Evolutionary conservation across 2,329 filamentous ascomycete species (phyloP).

Genomic region (Phialemonium atrogriseum): DNA sequence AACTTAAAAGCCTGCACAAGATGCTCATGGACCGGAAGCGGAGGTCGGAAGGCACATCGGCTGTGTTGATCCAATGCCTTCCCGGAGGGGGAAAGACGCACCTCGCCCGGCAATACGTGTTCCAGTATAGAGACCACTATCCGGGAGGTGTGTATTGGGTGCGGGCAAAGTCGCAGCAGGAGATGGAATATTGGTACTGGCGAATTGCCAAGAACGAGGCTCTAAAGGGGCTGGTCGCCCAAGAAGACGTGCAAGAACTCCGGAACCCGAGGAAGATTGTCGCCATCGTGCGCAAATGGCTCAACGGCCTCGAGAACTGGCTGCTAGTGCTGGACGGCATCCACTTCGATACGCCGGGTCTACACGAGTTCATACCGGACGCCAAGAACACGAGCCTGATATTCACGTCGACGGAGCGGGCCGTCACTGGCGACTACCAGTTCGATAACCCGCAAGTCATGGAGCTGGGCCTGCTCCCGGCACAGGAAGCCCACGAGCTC

Average conservation of each 20-base stretch:
- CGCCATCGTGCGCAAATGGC: constrained; percentile 50
- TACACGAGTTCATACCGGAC: constrained; percentile 57
- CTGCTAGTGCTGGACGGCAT: constrained; percentile 61
- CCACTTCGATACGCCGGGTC: constrained; percentile 48
- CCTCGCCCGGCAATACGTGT: constrained; percentile 59
- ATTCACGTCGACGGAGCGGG: constrained; percentile 58
- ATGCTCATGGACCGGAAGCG: constrained; percentile 50
- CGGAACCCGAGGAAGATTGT: constrained; percentile 40
- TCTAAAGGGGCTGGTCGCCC: constrained; percentile 32
- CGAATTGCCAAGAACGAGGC: constrained; percentile 53
- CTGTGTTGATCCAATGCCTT: constrained; percentile 55
- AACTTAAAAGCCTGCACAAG: constrained; percentile 49
- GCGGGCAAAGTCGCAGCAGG: constrained; percentile 49
- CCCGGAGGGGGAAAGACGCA: constrained; percentile 64
- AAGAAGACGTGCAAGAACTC: constrained; percentile 27
- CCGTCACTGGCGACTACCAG: constrained; percentile 43
- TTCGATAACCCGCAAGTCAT: constrained; percentile 53
- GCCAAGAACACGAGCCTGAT: constrained; percentile 55
- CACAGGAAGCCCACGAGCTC: constrained; percentile 50
- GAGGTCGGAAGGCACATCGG: constrained; percentile 48
- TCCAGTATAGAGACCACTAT: constrained; percentile 48
- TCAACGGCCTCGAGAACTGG: constrained; percentile 55
- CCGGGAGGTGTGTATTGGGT: constrained; percentile 65
- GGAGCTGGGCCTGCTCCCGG: constrained; percentile 43
- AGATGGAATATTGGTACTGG: constrained; percentile 55